Conservation (phyloP, 2,329 filamentous ascomycete genomes). For the Nemania bipapillata region DNA sequence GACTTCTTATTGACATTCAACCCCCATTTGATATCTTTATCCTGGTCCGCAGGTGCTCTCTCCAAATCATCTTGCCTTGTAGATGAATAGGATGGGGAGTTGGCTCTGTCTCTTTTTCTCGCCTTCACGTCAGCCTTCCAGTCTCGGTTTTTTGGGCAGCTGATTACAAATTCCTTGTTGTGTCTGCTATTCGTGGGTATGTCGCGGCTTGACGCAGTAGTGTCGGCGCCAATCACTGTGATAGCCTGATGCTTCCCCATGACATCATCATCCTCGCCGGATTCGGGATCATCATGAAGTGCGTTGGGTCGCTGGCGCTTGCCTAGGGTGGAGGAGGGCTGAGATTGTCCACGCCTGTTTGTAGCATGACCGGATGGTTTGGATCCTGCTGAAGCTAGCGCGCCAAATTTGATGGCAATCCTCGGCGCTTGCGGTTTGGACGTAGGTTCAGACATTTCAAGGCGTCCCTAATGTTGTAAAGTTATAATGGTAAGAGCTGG, state of each 20-base stretch:
- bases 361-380: conserved; percentile 46
- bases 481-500: not conserved
- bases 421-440: conserved; percentile 50
- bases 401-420: conserved; percentile 63
- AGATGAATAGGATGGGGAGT: conserved; percentile 13
- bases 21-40: conserved; percentile 55
- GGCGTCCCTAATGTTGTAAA: conserved; percentile 5
- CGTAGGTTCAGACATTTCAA: conserved; percentile 55
- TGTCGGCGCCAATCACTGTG: conserved; percentile 50
- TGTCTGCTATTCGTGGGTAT: conserved; percentile 32
- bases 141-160: conserved; percentile 50
- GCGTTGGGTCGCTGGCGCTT: conserved; percentile 61
- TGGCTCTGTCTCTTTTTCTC: conserved; percentile 35
- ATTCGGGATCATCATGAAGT: conserved; percentile 57
- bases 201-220: conserved; percentile 38
- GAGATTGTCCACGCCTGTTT: conserved; percentile 45
- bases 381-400: conserved; percentile 46
- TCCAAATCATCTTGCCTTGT: conserved; percentile 35
- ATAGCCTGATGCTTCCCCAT: conserved; percentile 48
- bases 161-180: conserved; percentile 44
- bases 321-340: conserved; percentile 59
- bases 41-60: conserved; percentile 48
- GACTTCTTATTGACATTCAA: conserved; percentile 51
- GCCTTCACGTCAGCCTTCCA: conserved; percentile 51
- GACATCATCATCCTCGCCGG: conserved; percentile 53